phyloP scores from a whole-genome alignment of 441 rosid genomes.

The Pelargonium fulgidum region DNA sequence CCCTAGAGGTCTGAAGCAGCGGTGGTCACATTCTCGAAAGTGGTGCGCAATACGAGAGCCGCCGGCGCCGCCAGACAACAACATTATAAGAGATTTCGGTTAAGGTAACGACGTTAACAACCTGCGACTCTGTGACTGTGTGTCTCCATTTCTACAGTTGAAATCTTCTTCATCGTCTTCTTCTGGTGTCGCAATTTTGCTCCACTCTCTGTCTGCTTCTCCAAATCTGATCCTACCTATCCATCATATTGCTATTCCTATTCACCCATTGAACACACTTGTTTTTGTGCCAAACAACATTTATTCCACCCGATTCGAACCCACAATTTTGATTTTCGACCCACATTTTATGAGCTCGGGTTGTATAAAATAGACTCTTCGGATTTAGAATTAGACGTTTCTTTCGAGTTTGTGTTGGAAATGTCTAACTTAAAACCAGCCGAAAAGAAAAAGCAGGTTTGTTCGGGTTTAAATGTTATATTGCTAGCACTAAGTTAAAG shows the following conservation, averaged over 20 bases:
- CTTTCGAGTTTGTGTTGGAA: too few species aligned
- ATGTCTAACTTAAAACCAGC: too few species aligned
- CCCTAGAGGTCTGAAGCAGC: constrained; percentile 25
- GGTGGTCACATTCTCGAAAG: constrained; percentile 32
- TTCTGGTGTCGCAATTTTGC: neutral
- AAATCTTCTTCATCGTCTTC: neutral
- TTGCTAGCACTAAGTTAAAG: too few species aligned
- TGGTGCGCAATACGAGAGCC: constrained; percentile 52
- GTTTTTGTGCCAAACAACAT: neutral
- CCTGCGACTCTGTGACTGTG: too few species aligned
- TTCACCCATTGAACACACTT: neutral
- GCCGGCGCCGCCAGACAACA: constrained; percentile 28
- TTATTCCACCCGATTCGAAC: too few species aligned
- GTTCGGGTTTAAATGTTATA: too few species aligned
- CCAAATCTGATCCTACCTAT: neutral
- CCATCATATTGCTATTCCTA: neutral
- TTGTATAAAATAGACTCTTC: too few species aligned
- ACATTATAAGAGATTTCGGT: constrained; percentile 28
- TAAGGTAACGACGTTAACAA: too few species aligned
- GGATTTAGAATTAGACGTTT: too few species aligned
- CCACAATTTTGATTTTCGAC: too few species aligned
- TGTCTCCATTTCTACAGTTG: constrained; percentile 9
- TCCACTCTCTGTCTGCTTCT: neutral
- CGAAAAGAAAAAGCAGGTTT: too few species aligned
- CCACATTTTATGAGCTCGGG: too few species aligned